These are phyloP conservation scores for Pseudogymnoascus sp. DNA, from an alignment of 2,329 filamentous ascomycete species.

Conservation along the genomic window DNA sequence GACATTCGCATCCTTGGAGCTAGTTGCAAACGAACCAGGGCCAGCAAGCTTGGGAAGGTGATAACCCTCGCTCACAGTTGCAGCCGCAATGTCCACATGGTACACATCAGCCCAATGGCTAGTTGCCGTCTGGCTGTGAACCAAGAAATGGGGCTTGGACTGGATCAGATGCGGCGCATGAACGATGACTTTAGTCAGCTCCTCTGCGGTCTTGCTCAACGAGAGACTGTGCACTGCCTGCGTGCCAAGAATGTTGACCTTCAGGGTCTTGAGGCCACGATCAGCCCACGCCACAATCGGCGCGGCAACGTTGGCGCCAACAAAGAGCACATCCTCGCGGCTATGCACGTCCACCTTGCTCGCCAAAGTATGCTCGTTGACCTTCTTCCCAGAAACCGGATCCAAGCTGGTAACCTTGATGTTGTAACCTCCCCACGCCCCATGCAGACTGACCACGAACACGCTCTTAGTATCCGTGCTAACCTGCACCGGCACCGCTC, in stretches of 20 bases:
- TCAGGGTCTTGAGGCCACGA: slow-evolving; percentile 50
- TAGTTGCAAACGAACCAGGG: slow-evolving; percentile 68
- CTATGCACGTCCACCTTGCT: slow-evolving; percentile 65
- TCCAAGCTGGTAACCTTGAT: slow-evolving; percentile 71
- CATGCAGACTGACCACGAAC: slow-evolving; percentile 70
- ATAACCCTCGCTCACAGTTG: slow-evolving; percentile 67
- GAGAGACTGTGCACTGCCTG: slow-evolving; percentile 48
- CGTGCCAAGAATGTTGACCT: slow-evolving; percentile 61
- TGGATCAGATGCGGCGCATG: slow-evolving; percentile 67
- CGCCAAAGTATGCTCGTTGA: slow-evolving; percentile 62
- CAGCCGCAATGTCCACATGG: slow-evolving; percentile 66
- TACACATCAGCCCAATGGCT: slow-evolving; percentile 80
- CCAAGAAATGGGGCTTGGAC: slow-evolving; percentile 72
- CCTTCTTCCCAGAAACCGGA: slow-evolving; percentile 60
- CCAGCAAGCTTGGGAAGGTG: slow-evolving; percentile 64
- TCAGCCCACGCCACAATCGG: slow-evolving; percentile 72
- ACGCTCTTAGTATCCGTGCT: slow-evolving; percentile 61
- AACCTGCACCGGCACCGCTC: slow-evolving; percentile 66
- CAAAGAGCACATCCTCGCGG: slow-evolving; percentile 59
- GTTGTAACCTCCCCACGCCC: slow-evolving; percentile 60
- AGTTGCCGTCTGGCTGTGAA: slow-evolving; percentile 63
- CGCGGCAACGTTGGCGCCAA: slow-evolving; percentile 66
- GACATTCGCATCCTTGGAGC: slow-evolving; percentile 69
- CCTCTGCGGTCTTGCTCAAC: slow-evolving; percentile 39
- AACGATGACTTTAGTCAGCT: slow-evolving; percentile 51